A percentile compares a stretch with the other conserved stretches of the same genome.
phyloP scores from a whole-genome alignment of 2,329 filamentous ascomycete species.

The Arthrobotrys musiformis region DNA sequence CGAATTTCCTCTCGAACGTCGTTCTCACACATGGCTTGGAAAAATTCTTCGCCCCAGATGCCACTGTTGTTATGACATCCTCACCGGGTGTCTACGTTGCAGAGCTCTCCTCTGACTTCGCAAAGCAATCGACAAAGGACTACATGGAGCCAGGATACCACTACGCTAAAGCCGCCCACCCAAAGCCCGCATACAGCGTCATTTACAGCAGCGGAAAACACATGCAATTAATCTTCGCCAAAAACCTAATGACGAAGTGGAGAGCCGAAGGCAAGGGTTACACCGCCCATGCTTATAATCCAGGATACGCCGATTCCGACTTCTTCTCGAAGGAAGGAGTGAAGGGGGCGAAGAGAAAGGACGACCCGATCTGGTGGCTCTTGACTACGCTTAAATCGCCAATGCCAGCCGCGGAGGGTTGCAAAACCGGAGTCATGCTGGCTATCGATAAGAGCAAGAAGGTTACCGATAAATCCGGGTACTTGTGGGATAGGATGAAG shows the following conservation, averaged over 20 bases:
- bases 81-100: slow-evolving; percentile 43
- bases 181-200: slow-evolving; percentile 22
- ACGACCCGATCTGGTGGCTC: slow-evolving; percentile 40
- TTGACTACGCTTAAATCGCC: slow-evolving; percentile 18
- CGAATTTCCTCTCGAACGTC: slow-evolving; percentile 53
- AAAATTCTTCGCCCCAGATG: slow-evolving; percentile 38
- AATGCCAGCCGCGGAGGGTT: slow-evolving; percentile 32
- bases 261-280: slow-evolving; percentile 36
- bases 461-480: slow-evolving; percentile 31
- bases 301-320: slow-evolving; percentile 36
- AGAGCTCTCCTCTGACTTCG: slow-evolving; percentile 13
- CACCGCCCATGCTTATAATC: slow-evolving; percentile 35
- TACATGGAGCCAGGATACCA: slow-evolving; percentile 36
- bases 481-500: slow-evolving; percentile 45
- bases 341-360: background rate
- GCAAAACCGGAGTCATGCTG: slow-evolving; percentile 45
- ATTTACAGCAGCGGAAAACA: slow-evolving; percentile 37
- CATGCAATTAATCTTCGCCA: slow-evolving; percentile 41
- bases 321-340: slow-evolving; percentile 45
- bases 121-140: slow-evolving; percentile 11
- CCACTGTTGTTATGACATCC: slow-evolving; percentile 40
- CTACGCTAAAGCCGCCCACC: slow-evolving; percentile 20
- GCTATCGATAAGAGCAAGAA: slow-evolving; percentile 29
- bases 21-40: slow-evolving; percentile 40
- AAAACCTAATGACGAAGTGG: slow-evolving; percentile 36